A percentile compares a stretch with the other conserved stretches of the same genome.
Evolutionary conservation across 176 grass and related monocot genomes (phyloP).

Genomic region (Oryza brachyantha): DNA sequence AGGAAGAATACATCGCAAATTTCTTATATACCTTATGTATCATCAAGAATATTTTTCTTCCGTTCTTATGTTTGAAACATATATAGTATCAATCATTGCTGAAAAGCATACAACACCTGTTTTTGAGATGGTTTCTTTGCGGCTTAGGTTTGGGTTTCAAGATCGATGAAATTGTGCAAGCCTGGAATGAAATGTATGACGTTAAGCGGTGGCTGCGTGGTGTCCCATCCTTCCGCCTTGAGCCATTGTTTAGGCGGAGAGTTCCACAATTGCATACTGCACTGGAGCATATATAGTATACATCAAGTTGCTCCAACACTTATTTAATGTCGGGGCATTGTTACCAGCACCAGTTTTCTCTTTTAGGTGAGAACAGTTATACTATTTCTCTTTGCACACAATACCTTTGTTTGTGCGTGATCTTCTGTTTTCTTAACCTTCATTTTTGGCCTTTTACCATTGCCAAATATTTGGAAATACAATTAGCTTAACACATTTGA

Average conservation of each 20-base stretch:
- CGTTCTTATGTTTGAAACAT: neutral
- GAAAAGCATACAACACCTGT: neutral
- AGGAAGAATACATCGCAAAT: neutral
- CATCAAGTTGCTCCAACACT: slow-evolving; percentile 14
- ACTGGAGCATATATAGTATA: slow-evolving; percentile 56
- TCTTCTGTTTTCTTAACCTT: neutral
- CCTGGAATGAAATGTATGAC: slow-evolving; percentile 95
- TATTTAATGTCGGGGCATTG: slow-evolving; percentile 25
- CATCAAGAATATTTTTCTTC: slow-evolving; percentile 16
- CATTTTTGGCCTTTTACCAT: neutral
- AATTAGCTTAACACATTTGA: no score
- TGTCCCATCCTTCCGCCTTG: slow-evolving; percentile 71
- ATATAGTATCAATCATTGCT: neutral
- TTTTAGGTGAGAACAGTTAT: slow-evolving; percentile 31
- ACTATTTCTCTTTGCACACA: neutral
- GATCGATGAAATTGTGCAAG: slow-evolving; percentile 85
- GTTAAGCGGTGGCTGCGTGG: slow-evolving; percentile 70
- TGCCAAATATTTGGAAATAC: neutral
- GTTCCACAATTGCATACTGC: slow-evolving; percentile 56
- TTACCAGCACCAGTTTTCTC: slow-evolving; percentile 21
- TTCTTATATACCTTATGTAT: neutral
- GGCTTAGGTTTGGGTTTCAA: slow-evolving; percentile 74
- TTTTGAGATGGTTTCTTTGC: slow-evolving; percentile 26
- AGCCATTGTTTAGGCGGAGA: slow-evolving; percentile 79
- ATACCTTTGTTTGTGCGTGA: neutral